Conservation (phyloP, 2,329 filamentous ascomycete species). For the Aspergillus sp. region DNA sequence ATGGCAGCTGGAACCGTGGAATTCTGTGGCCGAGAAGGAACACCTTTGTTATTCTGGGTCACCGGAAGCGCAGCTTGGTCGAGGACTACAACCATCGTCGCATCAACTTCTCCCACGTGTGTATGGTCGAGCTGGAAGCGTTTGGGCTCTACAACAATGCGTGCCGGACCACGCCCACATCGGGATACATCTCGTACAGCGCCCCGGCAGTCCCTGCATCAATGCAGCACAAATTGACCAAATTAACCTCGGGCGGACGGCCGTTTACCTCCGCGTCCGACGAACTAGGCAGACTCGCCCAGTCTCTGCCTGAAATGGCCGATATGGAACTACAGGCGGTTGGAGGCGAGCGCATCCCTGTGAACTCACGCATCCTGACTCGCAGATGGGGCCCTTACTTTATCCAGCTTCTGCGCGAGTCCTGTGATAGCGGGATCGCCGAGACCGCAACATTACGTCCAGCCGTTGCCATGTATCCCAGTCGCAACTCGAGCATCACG, state of each 20-base stretch:
- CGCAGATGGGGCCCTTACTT: constrained; percentile 95
- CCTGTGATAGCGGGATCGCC: constrained; percentile 66
- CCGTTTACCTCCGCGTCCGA: constrained; percentile 76
- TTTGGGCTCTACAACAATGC: constrained; percentile 98
- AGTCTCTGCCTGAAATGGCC: constrained; percentile 78
- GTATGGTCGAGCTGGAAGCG: constrained; percentile 93
- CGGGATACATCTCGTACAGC: constrained; percentile 82
- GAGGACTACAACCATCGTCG: constrained; percentile 98
- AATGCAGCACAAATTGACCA: constrained; percentile 51
- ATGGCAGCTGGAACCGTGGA: constrained; percentile 96
- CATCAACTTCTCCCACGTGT: constrained; percentile 96
- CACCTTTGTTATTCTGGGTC: constrained; percentile 92
- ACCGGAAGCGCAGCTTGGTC: constrained; percentile 87
- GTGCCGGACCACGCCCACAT: constrained; percentile 73
- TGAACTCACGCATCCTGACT: constrained; percentile 86
- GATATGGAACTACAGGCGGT: constrained; percentile 98
- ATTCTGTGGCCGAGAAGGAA: constrained; percentile 92
- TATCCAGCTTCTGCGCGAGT: constrained; percentile 84
- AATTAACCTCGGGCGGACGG: constrained; percentile 70
- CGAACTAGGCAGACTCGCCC: constrained; percentile 78
- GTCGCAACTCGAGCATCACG: constrained; percentile 79
- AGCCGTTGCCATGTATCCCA: constrained; percentile 56
- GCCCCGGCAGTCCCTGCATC: constrained; percentile 63
- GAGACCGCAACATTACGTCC: constrained; percentile 76
- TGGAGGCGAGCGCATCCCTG: constrained; percentile 84